A percentile compares a stretch with the other conserved stretches of the same genome.
Evolutionary conservation across 495 filamentous ascomycete genomes (phyloP).

Genomic region (Aspergillus haitiensis): DNA sequence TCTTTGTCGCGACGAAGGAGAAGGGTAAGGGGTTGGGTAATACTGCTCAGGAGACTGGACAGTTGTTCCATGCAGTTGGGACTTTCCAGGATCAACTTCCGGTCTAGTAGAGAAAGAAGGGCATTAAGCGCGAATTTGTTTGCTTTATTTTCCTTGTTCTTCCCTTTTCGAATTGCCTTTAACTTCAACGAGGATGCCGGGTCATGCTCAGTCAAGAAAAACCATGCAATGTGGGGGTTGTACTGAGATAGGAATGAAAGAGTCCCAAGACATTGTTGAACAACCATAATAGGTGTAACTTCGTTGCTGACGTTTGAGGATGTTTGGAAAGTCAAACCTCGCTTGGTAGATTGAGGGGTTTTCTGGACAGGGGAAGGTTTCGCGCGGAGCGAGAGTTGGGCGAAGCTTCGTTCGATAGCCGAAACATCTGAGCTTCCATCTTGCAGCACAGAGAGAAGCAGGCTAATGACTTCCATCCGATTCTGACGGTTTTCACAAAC

Average conservation of each 20-base stretch:
- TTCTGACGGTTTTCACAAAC: slow-evolving; percentile 94
- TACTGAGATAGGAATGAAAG: slow-evolving; percentile 77
- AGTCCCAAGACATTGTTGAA: slow-evolving; percentile 88
- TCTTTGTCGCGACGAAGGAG: slow-evolving; percentile 85
- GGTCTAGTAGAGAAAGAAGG: slow-evolving; percentile 81
- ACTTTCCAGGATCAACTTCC: slow-evolving; percentile 91
- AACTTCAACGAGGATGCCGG: slow-evolving; percentile 68
- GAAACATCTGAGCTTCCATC: slow-evolving; percentile 91
- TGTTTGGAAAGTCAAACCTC: slow-evolving; percentile 59
- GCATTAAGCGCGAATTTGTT: slow-evolving; percentile 91
- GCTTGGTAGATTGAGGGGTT: slow-evolving; percentile 75
- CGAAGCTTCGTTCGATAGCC: slow-evolving; percentile 92
- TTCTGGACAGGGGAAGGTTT: slow-evolving; percentile 75
- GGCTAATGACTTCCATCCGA: slow-evolving; percentile 89
- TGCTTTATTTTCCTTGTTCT: slow-evolving; percentile 78
- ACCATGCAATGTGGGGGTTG: slow-evolving; percentile 81
- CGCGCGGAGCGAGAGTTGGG: slow-evolving; percentile 85
- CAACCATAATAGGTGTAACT: slow-evolving; percentile 88
- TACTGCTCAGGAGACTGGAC: slow-evolving; percentile 78
- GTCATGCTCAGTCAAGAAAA: slow-evolving; percentile 97
- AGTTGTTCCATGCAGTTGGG: slow-evolving; percentile 92
- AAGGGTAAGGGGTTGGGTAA: slow-evolving; percentile 81
- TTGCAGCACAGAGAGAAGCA: slow-evolving; percentile 90
- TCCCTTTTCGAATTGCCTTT: slow-evolving; percentile 77
- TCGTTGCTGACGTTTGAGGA: slow-evolving; percentile 63